A percentile compares a stretch with the other conserved stretches of the same genome.
These are phyloP conservation scores for Coniochaeta pulveracea DNA, from an alignment of 2,329 filamentous ascomycete species.

Conservation along the genomic window DNA sequence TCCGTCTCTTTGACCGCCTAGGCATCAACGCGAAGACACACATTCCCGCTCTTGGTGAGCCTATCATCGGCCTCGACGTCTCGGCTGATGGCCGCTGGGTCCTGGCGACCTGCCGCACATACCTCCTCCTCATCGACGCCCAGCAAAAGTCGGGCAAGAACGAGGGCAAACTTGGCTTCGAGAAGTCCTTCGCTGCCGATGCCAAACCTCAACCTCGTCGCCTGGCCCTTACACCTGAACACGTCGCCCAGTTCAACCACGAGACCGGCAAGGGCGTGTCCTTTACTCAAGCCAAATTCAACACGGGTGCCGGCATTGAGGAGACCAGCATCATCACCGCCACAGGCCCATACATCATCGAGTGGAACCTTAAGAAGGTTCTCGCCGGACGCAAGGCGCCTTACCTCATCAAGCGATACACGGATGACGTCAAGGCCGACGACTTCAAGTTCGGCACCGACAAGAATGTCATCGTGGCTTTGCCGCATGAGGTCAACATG, in stretches of 20 bases:
- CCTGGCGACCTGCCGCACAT: slow-evolving; percentile 67
- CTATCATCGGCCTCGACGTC: slow-evolving; percentile 89
- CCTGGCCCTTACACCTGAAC: slow-evolving; percentile 76
- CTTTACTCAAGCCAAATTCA: slow-evolving; percentile 91
- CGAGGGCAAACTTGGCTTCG: slow-evolving; percentile 94
- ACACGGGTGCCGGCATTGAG: slow-evolving; percentile 66
- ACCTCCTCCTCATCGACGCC: slow-evolving; percentile 85
- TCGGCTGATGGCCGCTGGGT: slow-evolving; percentile 95
- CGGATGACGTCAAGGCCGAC: slow-evolving; percentile 91
- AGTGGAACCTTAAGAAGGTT: slow-evolving; percentile 91
- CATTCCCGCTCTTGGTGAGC: slow-evolving; percentile 87
- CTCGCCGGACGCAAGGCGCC: slow-evolving; percentile 70
- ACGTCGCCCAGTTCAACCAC: slow-evolving; percentile 95
- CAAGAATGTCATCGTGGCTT: slow-evolving; percentile 93
- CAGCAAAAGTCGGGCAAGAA: slow-evolving; percentile 91
- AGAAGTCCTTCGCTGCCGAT: slow-evolving; percentile 85
- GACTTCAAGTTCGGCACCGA: slow-evolving; percentile 97
- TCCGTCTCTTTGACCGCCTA: slow-evolving; percentile 89
- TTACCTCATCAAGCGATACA: slow-evolving; percentile 94
- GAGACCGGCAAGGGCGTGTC: slow-evolving; percentile 79
- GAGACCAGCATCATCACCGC: slow-evolving; percentile 96
- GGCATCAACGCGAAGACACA: slow-evolving; percentile 97
- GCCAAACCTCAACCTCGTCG: slow-evolving; percentile 87
- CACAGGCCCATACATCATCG: slow-evolving; percentile 91
- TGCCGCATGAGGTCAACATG: slow-evolving; percentile 98